Percentiles rank a stretch among this genome's conserved stretches.
phyloP scores from a whole-genome alignment of 202 grass and related monocot genomes.

The Bolboschoenoplectus hybrid region DNA sequence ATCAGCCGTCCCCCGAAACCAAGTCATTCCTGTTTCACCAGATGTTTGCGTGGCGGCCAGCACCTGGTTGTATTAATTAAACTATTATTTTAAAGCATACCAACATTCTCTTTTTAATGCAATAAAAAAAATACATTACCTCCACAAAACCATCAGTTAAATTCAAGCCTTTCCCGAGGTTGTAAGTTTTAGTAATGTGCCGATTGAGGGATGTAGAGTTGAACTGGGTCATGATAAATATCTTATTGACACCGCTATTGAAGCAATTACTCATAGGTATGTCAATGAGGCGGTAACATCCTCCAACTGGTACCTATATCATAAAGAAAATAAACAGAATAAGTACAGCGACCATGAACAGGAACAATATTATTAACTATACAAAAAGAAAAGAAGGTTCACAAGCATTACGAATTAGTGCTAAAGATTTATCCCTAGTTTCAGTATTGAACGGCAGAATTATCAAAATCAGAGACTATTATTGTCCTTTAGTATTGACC shows the following conservation, averaged over 20 bases:
- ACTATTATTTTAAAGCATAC: constrained; percentile 11
- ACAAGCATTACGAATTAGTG: constrained; percentile 11
- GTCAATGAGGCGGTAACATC: constrained; percentile 80
- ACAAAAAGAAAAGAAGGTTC: neutral
- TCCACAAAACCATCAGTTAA: constrained; percentile 79
- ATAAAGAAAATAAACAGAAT: constrained; percentile 53
- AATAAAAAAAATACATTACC: constrained; percentile 46
- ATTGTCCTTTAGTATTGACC: neutral
- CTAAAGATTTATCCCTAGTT: neutral
- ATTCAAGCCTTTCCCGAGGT: constrained; percentile 55
- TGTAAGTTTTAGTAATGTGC: constrained; percentile 77
- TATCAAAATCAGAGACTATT: neutral
- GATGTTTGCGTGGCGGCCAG: constrained; percentile 73
- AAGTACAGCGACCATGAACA: constrained; percentile 38
- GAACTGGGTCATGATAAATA: constrained; percentile 85
- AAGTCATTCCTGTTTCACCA: constrained; percentile 58
- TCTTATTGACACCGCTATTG: constrained; percentile 81
- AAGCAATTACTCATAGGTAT: constrained; percentile 93
- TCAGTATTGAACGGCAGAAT: neutral
- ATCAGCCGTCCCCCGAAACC: constrained; percentile 86
- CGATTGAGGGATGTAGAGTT: constrained; percentile 83
- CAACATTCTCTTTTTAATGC: neutral
- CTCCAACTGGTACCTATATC: constrained; percentile 73
- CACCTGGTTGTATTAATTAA: constrained; percentile 50
- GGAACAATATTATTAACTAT: neutral